Base-by-base conservation (phyloP, 495 filamentous ascomycete genomes). In the Penicillium herquei region DNA sequence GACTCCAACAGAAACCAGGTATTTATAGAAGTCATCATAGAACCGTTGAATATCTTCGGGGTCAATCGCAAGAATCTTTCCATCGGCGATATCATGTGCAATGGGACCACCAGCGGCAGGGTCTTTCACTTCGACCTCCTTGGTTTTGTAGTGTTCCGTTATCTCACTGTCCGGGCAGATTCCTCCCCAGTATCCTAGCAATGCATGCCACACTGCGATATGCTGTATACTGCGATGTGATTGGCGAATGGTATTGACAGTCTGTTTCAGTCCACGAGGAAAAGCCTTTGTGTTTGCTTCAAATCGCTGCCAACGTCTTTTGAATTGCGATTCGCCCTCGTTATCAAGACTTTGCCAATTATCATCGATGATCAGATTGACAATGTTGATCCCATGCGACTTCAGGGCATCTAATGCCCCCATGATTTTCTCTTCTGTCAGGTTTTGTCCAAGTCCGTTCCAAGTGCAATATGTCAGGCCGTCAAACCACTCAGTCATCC, bases 141-240 rank as follows among this genome's bases (percentile, higher is more conserved):
- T 76, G 6, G 88, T 95, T 64, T 90, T 88, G 73, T 96, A 98
- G 1, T 78, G 81, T 47, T 84, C 75, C 2, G 88, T 87, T 32
- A 98, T 81, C 39, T 83, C 80, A 1, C 92, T 86, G 13, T 79
- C 65, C 0, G 87, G 84, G 1, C 88, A 81, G 10, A 98, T 84
- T 3, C 90, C 94, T 52, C 90, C 94, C 94, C 94, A 98, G 68
- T 98, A 98, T 8, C 94, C 92, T 13, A 96, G 68, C n/a, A 97
- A 76, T 3, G 94, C 89, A 75, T 98, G 94, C 94, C 94, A 98
- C 10, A 98, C 92, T 13, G 88, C 90, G 33, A 98, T 80, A 62
- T 96, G 87, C 57, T 87, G 77, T 44, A 98, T 89, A 54, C 84
- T 85, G 13, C 84, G 84, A 64, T 91, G 84, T 42, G 78, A 79